Percentiles rank a stretch among this genome's conserved stretches.
phyloP scores from a whole-genome alignment of 2,329 filamentous ascomycete species.

The Colletotrichum sp. region DNA sequence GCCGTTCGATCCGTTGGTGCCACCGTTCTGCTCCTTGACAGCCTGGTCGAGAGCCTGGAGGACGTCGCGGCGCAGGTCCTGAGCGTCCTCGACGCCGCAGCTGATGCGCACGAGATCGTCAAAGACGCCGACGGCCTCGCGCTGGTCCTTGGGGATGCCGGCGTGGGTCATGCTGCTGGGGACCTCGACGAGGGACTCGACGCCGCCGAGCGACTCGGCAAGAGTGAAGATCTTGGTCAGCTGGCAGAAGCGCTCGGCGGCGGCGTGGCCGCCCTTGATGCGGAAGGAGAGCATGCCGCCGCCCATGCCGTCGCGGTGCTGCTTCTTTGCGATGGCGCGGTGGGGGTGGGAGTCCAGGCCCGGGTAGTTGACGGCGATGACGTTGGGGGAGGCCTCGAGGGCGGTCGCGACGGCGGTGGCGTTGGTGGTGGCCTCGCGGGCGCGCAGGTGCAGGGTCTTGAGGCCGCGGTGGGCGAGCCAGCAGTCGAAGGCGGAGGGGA shows the following conservation, averaged over 20 bases:
- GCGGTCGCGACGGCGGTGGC: conserved; percentile 77
- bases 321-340: conserved; percentile 81
- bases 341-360: conserved; percentile 89
- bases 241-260: conserved; percentile 92
- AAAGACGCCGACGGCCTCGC: conserved; percentile 91
- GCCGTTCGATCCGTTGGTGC: conserved; percentile 28
- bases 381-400: conserved; percentile 80
- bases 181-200: conserved; percentile 91
- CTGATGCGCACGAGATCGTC: conserved; percentile 93
- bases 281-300: conserved; percentile 98
- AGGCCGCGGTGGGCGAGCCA: conserved; percentile 97
- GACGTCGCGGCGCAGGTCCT: conserved; percentile 83
- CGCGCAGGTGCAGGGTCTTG: conserved; percentile 95
- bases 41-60: conserved; percentile 82
- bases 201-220: conserved; percentile 89
- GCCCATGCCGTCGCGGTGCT: conserved; percentile 93
- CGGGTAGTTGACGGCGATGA: conserved; percentile 94
- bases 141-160: conserved; percentile 87
- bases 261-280: conserved; percentile 82
- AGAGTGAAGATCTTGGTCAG: conserved; percentile 88
- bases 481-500: conserved; percentile 93
- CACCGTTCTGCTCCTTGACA: conserved; percentile 39
- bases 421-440: conserved; percentile 82
- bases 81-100: conserved; percentile 91
- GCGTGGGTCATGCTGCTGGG: conserved; percentile 97